Evolutionary conservation across 2,329 filamentous ascomycete species (phyloP).

Genomic region (Pseudocercospora crystallina): DNA sequence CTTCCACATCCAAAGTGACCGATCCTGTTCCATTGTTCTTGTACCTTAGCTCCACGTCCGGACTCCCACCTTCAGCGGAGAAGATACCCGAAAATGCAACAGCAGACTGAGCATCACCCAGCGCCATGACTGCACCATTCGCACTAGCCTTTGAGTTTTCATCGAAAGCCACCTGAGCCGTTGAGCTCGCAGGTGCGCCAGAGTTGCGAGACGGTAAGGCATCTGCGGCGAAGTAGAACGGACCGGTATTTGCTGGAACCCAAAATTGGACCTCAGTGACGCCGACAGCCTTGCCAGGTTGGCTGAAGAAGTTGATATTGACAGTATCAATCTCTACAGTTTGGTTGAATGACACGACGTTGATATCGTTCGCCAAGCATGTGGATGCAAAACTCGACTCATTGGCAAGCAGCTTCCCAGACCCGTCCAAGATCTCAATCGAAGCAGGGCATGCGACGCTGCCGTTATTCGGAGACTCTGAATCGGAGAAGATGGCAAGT

Average conservation of each 20-base stretch:
- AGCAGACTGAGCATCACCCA: neutral
- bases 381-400: neutral
- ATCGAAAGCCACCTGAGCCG: neutral
- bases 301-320: neutral
- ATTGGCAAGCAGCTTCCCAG: neutral
- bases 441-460: conserved; percentile 27
- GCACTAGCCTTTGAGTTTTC: neutral
- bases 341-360: neutral
- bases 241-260: neutral
- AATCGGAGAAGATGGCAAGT: conserved; percentile 37
- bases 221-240: conserved; percentile 1
- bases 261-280: neutral
- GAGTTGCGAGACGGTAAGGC: neutral
- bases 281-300: neutral
- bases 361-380: neutral
- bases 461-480: conserved; percentile 33
- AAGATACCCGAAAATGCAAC: neutral
- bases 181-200: too few species aligned
- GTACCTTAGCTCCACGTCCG: neutral
- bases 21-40: neutral
- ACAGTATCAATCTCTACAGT: neutral
- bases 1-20: neutral
- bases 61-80: neutral
- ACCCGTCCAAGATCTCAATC: conserved; percentile 15
- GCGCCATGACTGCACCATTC: neutral